A percentile compares a stretch with the other conserved stretches of the same genome.
Evolutionary conservation across 495 filamentous ascomycete genomes (phyloP).

Genomic region (Astrothelium macrocarpum): DNA sequence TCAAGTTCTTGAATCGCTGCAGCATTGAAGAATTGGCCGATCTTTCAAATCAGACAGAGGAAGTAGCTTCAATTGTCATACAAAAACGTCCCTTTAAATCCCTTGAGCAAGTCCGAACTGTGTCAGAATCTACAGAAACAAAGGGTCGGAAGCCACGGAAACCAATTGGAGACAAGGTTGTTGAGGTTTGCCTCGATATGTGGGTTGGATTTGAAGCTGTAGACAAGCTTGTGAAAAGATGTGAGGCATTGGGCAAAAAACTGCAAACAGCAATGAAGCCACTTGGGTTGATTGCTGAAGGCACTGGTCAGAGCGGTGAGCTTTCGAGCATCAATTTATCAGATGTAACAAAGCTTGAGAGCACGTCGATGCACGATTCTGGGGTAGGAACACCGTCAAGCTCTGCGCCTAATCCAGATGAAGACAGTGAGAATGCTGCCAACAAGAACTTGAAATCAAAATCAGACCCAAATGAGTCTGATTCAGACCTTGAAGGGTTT

Average conservation of each 20-base stretch:
- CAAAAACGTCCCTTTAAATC: slow-evolving; percentile 38
- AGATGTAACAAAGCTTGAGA: slow-evolving; percentile 19
- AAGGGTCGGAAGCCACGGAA: slow-evolving; percentile 39
- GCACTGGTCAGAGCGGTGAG: slow-evolving; percentile 52
- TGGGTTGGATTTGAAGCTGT: slow-evolving; percentile 67
- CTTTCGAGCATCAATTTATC: slow-evolving; percentile 57
- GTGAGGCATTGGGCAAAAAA: slow-evolving; percentile 58
- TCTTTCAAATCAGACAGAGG: slow-evolving; percentile 60
- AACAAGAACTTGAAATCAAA: slow-evolving; percentile 32
- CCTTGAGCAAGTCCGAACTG: slow-evolving; percentile 48
- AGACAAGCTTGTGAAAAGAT: slow-evolving; percentile 63
- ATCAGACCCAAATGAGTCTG: slow-evolving; percentile 24
- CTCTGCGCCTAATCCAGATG: slow-evolving; percentile 38
- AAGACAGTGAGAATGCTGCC: slow-evolving; percentile 40
- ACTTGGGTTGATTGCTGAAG: slow-evolving; percentile 72
- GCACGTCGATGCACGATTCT: slow-evolving; percentile 46
- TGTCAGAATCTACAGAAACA: slow-evolving; percentile 37
- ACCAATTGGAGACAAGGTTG: slow-evolving; percentile 59
- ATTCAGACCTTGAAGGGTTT: not conserved
- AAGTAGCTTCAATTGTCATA: slow-evolving; percentile 55
- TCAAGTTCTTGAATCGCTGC: slow-evolving; percentile 79
- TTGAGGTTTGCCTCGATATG: slow-evolving; percentile 63
- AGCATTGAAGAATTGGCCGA: slow-evolving; percentile 61
- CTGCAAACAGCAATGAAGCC: slow-evolving; percentile 58
- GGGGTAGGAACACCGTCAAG: slow-evolving; percentile 65